Evolutionary conservation across 1,139 yeast genomes (phyloP), one percentile per base, ranked within the genome.

Genomic region (Pichia sp.): DNA sequence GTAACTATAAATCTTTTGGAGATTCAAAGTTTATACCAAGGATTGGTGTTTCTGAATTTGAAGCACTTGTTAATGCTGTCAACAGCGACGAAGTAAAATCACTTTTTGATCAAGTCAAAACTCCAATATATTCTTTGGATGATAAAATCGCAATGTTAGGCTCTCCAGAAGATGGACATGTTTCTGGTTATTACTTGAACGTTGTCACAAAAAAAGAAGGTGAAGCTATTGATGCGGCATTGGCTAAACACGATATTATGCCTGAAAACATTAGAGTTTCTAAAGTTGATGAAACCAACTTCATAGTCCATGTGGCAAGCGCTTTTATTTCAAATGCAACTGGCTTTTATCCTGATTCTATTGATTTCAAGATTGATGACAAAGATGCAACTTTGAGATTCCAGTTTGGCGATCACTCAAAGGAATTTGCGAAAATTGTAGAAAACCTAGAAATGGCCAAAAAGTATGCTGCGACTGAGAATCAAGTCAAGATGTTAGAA

Each of bases 1-100:
- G 96, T 48, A 86, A 86, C 60, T 86, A 77, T 69, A 85, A 84
- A 64, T 81, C 93, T 1, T 86, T 86, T 62, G 96, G 96, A 48
- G 95, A 86, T 62, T 76, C 75, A 50, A 86, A 86, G 62, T 85
- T 85, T 57, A 69, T 86, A 50, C 96, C 96, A 30, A 66, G 75
- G 36, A 55, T 84, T 32, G 40, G 68, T 1, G 54, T 52, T 31
- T 72, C 62, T 1, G 68, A 69, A 4, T 79, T 85, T 51, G 72
- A 66, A 44, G 51, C 63, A 18, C 60, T 79, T 38, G 64, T 77
- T 25, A 60, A 61, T 21, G 50, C 69, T n/a, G 63, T 78, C 17
- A 54, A 58, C 21, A 64, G 69, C 44, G 55, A 63, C 3, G 54
- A 62, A 3, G 59, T 69, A 18, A 46, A 63, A 5, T 58, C 59